These are phyloP conservation scores for Pelargonium australe DNA, from an alignment of 441 rosid species.

Conservation along the genomic window DNA sequence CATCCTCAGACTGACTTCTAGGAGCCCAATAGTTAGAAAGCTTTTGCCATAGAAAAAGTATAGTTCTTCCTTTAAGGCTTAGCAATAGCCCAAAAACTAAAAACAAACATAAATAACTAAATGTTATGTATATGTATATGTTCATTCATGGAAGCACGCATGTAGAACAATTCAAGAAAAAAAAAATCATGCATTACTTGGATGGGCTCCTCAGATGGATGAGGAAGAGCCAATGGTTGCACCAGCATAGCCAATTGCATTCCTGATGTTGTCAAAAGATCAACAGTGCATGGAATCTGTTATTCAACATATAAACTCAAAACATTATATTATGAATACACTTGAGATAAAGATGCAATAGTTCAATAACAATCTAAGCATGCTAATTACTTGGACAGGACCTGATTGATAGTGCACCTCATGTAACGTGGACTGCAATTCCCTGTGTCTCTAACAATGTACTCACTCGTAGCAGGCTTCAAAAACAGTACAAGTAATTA, in stretches of 20 bases:
- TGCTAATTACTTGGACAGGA: constrained; percentile 15
- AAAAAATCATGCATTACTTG: constrained; percentile 18
- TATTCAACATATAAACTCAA: neutral
- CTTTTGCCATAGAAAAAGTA: too few species aligned
- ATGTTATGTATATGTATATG: too few species aligned
- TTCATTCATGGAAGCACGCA: neutral
- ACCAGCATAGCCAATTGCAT: constrained; percentile 31
- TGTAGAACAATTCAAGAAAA: neutral
- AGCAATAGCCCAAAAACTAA: too few species aligned
- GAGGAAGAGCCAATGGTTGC: constrained; percentile 30
- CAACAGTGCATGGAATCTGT: constrained; percentile 31
- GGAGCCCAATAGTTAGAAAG: too few species aligned
- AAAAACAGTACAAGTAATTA: constrained; percentile 22
- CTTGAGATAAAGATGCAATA: neutral
- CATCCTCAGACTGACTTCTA: too few species aligned
- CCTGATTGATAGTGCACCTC: constrained; percentile 59
- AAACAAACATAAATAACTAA: too few species aligned
- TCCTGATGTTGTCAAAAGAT: constrained; percentile 30
- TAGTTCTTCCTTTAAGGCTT: too few species aligned
- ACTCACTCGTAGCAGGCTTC: constrained; percentile 61
- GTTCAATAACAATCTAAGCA: neutral
- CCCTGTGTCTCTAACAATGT: constrained; percentile 51
- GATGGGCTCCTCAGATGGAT: constrained; percentile 35
- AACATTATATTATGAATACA: neutral
- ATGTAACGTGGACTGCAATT: constrained; percentile 58